phyloP scores from a whole-genome alignment of 306 rosid species.

The Vigna mungo region DNA sequence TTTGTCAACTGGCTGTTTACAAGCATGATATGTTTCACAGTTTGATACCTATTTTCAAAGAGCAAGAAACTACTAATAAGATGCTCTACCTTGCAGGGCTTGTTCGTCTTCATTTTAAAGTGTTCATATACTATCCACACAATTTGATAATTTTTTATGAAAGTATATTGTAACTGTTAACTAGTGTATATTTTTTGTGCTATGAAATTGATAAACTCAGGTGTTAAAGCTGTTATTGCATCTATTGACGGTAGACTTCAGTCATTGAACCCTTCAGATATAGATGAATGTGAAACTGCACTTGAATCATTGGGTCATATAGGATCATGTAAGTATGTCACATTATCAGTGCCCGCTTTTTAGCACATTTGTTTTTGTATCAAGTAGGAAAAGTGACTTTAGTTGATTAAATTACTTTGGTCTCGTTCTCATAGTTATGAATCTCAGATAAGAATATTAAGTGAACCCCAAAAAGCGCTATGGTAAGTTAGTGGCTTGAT shows the following conservation, averaged over 20 bases:
- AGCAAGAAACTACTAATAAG: neutral
- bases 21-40: neutral
- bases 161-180: slow-evolving; percentile 13
- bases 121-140: slow-evolving; percentile 4
- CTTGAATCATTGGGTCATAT: slow-evolving; percentile 93
- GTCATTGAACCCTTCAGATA: slow-evolving; percentile 63
- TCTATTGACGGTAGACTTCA: slow-evolving; percentile 71
- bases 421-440: neutral
- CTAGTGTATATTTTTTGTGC: slow-evolving; percentile 30
- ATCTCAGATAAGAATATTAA: neutral
- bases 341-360: slow-evolving; percentile 25
- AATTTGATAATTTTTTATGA: slow-evolving; percentile 1
- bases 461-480: neutral
- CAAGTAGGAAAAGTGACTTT: slow-evolving; percentile 18
- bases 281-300: slow-evolving; percentile 82
- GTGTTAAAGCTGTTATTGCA: slow-evolving; percentile 63
- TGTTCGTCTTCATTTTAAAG: neutral
- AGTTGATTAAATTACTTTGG: slow-evolving; percentile 35
- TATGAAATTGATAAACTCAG: slow-evolving; percentile 53
- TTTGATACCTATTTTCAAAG: neutral
- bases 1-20: slow-evolving; percentile 25
- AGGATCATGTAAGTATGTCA: slow-evolving; percentile 80
- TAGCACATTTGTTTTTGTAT: neutral
- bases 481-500: neutral
- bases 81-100: slow-evolving; percentile 11